phyloP scores from a whole-genome alignment of 768 basidiomycete genomes.

The Peribolospora kevripleyi region DNA sequence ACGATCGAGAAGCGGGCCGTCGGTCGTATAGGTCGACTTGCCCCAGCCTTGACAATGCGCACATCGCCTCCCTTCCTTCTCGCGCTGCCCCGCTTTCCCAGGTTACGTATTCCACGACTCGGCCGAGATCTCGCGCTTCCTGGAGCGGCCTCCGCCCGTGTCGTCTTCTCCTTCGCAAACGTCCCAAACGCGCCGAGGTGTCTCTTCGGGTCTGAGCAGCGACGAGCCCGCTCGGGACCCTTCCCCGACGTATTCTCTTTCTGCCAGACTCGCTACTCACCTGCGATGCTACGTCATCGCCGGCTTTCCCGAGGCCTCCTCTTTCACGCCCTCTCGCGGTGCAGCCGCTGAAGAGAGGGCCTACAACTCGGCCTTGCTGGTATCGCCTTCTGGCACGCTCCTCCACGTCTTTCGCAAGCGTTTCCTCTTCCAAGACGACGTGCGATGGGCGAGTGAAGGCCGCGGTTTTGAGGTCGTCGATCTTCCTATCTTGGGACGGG shows the following conservation, averaged over 20 bases:
- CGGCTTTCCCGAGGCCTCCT: slow-evolving; percentile 6
- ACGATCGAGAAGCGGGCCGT: too few relatives aligned
- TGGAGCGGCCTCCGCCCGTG: neutral
- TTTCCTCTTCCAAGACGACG: slow-evolving; percentile 12
- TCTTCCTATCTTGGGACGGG: slow-evolving; percentile 2
- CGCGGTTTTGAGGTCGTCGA: neutral
- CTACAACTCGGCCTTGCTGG: neutral
- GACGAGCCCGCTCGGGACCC: too few relatives aligned
- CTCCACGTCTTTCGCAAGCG: slow-evolving; percentile 7
- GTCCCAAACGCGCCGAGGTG: too few relatives aligned
- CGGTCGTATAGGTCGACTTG: too few relatives aligned
- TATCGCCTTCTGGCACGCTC: neutral
- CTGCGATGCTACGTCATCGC: slow-evolving; percentile 9
- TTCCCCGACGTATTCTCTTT: too few relatives aligned
- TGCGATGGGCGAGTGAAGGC: slow-evolving; percentile 10
- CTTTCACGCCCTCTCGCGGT: neutral
- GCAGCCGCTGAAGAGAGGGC: neutral
- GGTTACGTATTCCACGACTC: slow-evolving; percentile 11
- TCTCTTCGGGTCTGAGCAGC: too few relatives aligned
- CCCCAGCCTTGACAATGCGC: too few relatives aligned
- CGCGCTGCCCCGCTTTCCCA: neutral
- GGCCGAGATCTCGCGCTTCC: slow-evolving; percentile 8
- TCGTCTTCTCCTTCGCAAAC: too few relatives aligned
- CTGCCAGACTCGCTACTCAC: neutral
- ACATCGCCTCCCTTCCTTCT: neutral